Evolutionary conservation across 345 rosid species (phyloP), one percentile per base, ranked within the genome.

Genomic region (Eucalyptus pumila): DNA sequence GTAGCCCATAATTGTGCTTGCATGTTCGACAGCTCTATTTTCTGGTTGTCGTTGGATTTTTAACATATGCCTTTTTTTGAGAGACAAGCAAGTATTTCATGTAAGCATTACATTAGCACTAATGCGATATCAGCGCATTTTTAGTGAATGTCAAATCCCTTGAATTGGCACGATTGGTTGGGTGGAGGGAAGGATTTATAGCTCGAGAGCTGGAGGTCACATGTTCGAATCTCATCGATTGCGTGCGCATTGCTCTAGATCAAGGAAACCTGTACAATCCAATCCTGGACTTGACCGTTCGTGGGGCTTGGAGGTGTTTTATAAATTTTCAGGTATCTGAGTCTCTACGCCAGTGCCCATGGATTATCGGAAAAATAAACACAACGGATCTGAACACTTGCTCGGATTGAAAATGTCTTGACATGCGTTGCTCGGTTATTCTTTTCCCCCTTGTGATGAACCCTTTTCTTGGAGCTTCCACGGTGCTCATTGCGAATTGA

Each of bases 1-100:
- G 62, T 86, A 45, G 52, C 87, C 50, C 90, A 93, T 92, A 90
- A 93, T 94, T 92, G 89, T 92, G 93, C 91, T 91, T 86, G 47
- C 67, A 91, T 93, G 89, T 72, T 83, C 9, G 85, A 76, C 47
- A 76, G 15, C 85, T 40, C 47, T 40, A 6, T 37, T 42, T 65
- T 76, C 85, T 5, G 30, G 47, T 40, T 21, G 27, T 40, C 24
- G 85, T 14, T 40, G 42, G 47, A 76, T 40, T 40, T 76, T 76
- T 40, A 37, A 40, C 27, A 23, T 76, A 76, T 23, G 85, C 85
- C 47, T 21, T 76, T 76, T 50, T 21, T 26, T 2, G 8, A 72
- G 40, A 34, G 26, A 72, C 26, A 26, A 23, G 47, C 85, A 76
- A 37, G 85, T 40, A 40, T 76, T 40, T 76, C 15, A 6, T 21